Percentiles rank a stretch among this genome's conserved stretches.
Evolutionary conservation across 2,329 filamentous ascomycete species (phyloP).

Genomic region (Botrytis fragariae): DNA sequence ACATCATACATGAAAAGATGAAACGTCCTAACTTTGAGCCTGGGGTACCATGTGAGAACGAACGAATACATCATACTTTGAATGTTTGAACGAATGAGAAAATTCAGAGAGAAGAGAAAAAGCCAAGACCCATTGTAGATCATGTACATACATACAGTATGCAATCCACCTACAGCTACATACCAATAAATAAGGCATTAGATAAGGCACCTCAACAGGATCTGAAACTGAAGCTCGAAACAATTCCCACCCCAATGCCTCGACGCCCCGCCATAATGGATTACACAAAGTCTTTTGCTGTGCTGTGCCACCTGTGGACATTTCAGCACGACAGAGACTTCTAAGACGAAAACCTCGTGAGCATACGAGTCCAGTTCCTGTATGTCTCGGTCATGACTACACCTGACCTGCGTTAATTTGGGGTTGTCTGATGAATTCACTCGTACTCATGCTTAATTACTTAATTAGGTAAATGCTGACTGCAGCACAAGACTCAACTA

Average conservation of each 20-base stretch:
- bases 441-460: not conserved
- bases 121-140: not conserved
- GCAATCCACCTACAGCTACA: not conserved
- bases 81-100: conserved; percentile 4
- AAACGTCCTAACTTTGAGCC: not conserved
- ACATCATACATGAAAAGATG: conserved; percentile 13
- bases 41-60: not conserved
- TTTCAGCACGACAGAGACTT: conserved; percentile 3
- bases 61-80: not conserved
- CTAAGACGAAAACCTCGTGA: not conserved
- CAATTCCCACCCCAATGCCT: not conserved
- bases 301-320: conserved; percentile 1
- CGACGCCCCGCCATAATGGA: conserved; percentile 4
- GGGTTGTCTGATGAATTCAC: not conserved
- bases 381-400: conserved; percentile 10
- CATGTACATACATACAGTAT: not conserved
- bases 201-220: conserved; percentile 2
- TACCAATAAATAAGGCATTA: not conserved
- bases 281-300: conserved; percentile 5
- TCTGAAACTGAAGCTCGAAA: conserved; percentile 12
- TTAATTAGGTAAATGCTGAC: conserved; percentile 7
- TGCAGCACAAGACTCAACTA: conserved; percentile 1
- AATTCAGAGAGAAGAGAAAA: not conserved
- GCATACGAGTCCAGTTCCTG: conserved; percentile 14
- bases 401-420: conserved; percentile 7